Evolutionary conservation across 2,329 filamentous ascomycete genomes (phyloP).

Genomic region (Cytospora paraplurivora): DNA sequence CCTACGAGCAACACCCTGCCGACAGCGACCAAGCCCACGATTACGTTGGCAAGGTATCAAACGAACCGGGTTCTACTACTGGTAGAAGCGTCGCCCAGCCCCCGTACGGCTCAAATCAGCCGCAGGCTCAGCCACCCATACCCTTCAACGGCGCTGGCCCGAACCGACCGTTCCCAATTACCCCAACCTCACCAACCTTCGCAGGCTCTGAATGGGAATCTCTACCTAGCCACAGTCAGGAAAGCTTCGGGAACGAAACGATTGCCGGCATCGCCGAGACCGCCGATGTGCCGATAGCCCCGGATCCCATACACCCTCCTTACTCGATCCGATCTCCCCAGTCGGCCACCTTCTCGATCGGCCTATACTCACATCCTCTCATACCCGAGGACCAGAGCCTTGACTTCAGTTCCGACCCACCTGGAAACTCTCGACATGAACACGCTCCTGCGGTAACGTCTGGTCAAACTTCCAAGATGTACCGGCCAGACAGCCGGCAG

Average conservation of each 20-base stretch:
- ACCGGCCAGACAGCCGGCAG: constrained; percentile 37
- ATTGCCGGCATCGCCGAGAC: constrained; percentile 8
- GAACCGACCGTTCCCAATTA: constrained; percentile 28
- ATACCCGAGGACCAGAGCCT: constrained; percentile 34
- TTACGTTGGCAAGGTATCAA: constrained; percentile 7
- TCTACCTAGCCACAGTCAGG: constrained; percentile 10
- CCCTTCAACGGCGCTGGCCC: constrained; percentile 25
- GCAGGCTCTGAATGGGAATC: constrained; percentile 27
- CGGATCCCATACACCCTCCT: constrained; percentile 27
- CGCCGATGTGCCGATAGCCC: constrained; percentile 16
- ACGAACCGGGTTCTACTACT: not conserved
- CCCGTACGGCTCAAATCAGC: constrained; percentile 10
- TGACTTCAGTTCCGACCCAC: constrained; percentile 25
- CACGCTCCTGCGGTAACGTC: constrained; percentile 27
- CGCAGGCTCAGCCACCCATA: constrained; percentile 6
- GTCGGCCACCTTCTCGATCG: constrained; percentile 36
- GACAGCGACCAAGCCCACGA: not conserved
- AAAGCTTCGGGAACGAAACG: constrained; percentile 8
- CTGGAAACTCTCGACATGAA: constrained; percentile 31
- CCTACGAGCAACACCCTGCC: constrained; percentile 1
- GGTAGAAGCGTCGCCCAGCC: constrained; percentile 1
- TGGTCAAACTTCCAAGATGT: constrained; percentile 33
- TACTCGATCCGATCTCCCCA: constrained; percentile 31
- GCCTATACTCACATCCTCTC: constrained; percentile 39
- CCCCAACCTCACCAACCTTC: constrained; percentile 18